phyloP scores from a whole-genome alignment of 805 yeast species.

The Komagataella ulmi region DNA sequence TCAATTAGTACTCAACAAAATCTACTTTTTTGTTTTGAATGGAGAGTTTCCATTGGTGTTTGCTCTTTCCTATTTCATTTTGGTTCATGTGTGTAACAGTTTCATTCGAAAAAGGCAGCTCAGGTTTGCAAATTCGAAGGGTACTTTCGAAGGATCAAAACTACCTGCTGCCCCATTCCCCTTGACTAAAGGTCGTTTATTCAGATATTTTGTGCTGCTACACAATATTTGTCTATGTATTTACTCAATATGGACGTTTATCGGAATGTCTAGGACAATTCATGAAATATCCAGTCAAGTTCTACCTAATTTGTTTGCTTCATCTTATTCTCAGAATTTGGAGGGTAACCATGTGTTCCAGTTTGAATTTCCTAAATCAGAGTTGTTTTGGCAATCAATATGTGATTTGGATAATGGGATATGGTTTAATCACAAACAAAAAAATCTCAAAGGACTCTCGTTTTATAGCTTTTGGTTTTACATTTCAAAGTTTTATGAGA shows the following conservation, averaged over 20 bases:
- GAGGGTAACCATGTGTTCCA: conserved; percentile 4
- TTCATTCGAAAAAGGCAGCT: conserved; percentile 33
- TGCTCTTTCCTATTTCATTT: conserved; percentile 42
- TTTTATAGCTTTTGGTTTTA: conserved; percentile 57
- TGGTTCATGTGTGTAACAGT: conserved; percentile 42
- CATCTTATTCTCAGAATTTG: conserved; percentile 6
- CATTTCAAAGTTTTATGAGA: conserved; percentile 59
- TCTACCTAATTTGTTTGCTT: conserved; percentile 13
- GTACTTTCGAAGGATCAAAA: conserved; percentile 12
- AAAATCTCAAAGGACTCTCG: conserved; percentile 28
- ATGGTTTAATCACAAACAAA: conserved; percentile 23
- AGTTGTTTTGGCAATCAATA: conserved; percentile 44
- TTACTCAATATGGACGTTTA: conserved; percentile 60
- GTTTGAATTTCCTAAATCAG: conserved; percentile 10
- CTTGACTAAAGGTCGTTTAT: conserved; percentile 28
- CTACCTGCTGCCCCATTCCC: conserved; percentile 40
- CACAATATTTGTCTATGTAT: conserved; percentile 50
- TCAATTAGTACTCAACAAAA: conserved; percentile 12
- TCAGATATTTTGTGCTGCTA: conserved; percentile 40
- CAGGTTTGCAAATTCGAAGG: conserved; percentile 10
- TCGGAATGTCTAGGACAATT: conserved; percentile 48
- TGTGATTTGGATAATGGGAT: conserved; percentile 50
- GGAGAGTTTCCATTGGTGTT: conserved; percentile 41
- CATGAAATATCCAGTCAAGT: conserved; percentile 21
- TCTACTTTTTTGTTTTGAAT: conserved; percentile 31